Conservation (phyloP, 73 alveolate genomes). For the Paramecium sonneborni region DNA sequence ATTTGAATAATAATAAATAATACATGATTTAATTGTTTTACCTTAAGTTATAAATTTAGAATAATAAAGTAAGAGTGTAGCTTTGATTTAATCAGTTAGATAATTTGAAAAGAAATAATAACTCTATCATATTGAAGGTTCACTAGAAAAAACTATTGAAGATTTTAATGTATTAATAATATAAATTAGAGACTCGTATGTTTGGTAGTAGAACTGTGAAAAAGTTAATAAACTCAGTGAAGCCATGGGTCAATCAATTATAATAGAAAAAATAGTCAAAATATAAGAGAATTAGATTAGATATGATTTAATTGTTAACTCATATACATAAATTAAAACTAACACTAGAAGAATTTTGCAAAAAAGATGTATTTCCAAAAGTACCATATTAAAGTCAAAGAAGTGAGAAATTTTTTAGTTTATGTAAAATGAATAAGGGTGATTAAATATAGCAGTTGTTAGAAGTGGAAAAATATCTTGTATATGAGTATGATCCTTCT, state of each 20-base stretch:
- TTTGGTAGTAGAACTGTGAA: conserved; percentile 20
- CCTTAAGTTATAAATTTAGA: background rate
- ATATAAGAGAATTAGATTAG: background rate
- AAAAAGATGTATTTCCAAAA: background rate
- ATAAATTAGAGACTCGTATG: background rate
- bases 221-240: background rate
- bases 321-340: conserved; percentile 15
- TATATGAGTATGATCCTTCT: conserved; percentile 30
- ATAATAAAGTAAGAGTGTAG: background rate
- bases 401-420: background rate
- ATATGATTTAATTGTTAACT: background rate
- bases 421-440: background rate
- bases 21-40: background rate
- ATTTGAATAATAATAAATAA: background rate
- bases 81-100: background rate
- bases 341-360: background rate
- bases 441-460: background rate
- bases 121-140: conserved; percentile 20
- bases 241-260: background rate
- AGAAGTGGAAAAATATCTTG: conserved; percentile 45
- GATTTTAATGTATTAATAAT: background rate
- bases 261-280: background rate
- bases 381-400: background rate
- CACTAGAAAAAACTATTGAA: background rate
- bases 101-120: background rate